Percentiles rank a stretch among this genome's conserved stretches.
Conservation (phyloP, 768 basidiomycete species). For the Boletus eberwhitei region DNA sequence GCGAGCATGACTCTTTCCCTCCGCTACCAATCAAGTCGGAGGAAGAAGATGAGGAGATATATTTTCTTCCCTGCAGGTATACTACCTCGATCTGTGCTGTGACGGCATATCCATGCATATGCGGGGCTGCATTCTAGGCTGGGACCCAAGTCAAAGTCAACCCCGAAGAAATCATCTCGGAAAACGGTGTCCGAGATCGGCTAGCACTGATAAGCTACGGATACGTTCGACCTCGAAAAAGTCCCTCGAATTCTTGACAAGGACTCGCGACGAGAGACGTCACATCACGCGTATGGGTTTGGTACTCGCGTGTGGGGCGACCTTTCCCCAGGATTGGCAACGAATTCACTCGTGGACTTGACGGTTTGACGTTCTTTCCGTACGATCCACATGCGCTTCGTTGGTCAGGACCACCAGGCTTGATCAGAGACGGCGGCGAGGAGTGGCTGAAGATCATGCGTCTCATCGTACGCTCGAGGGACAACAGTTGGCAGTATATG, state of each 20-base stretch:
- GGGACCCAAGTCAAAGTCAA: conserved; percentile 10
- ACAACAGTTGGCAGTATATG: conserved; percentile 9
- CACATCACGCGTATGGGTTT: conserved; percentile 7
- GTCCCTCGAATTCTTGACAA: conserved; percentile 3
- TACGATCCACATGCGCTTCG: conserved; percentile 11
- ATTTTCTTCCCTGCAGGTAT: conserved; percentile 5
- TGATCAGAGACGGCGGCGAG: conserved; percentile 1
- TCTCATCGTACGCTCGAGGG: conserved; percentile 9
- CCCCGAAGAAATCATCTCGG: neutral
- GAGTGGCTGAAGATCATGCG: conserved; percentile 14
- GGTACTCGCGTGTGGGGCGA: neutral
- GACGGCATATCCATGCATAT: neutral
- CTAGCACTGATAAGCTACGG: neutral
- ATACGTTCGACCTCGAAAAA: conserved; percentile 7
- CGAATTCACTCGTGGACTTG: conserved; percentile 8
- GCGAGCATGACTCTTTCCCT: neutral
- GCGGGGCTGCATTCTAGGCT: neutral
- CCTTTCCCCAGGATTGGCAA: conserved; percentile 6
- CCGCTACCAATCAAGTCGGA: conserved; percentile 5
- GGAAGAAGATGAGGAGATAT: conserved; percentile 1
- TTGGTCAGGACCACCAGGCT: conserved; percentile 12
- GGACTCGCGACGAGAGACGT: conserved; percentile 1
- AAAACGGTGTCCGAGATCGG: conserved; percentile 8
- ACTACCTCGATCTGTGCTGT: neutral
- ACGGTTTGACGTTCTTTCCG: conserved; percentile 14